Conservation (phyloP, 768 basidiomycete species). For the Leucocoprinus sp. region DNA sequence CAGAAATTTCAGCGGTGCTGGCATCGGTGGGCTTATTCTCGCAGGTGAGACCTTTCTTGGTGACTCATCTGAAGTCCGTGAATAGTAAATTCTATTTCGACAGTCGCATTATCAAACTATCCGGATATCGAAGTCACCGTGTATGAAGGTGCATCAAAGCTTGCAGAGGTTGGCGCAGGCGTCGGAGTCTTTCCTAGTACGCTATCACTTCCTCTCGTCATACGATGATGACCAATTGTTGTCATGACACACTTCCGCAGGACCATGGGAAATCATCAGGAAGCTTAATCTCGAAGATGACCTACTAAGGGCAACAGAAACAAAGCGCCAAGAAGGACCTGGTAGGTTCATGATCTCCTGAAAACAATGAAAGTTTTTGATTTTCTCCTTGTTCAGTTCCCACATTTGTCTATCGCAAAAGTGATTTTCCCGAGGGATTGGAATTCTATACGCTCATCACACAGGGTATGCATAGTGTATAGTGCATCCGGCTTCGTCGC, state of each 20-base stretch:
- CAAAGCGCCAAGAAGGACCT: constrained; percentile 30
- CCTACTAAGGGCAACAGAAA: constrained; percentile 30
- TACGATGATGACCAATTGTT: constrained; percentile 7
- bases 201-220: constrained; percentile 10
- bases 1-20: constrained; percentile 34
- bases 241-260: constrained; percentile 18
- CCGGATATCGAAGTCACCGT: constrained; percentile 49
- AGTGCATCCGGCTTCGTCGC: background rate
- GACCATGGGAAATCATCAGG: constrained; percentile 41
- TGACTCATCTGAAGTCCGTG: background rate
- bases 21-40: constrained; percentile 40
- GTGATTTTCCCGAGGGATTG: constrained; percentile 48
- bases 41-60: constrained; percentile 24
- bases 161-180: constrained; percentile 56
- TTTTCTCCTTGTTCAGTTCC: constrained; percentile 30
- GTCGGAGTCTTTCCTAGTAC: constrained; percentile 44
- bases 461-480: constrained; percentile 38
- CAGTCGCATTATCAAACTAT: constrained; percentile 38
- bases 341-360: constrained; percentile 20
- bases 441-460: constrained; percentile 46
- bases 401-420: constrained; percentile 49
- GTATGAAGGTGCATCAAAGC: constrained; percentile 42
- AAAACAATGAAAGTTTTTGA: background rate
- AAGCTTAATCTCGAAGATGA: constrained; percentile 40
- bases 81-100: constrained; percentile 9